phyloP scores from a whole-genome alignment of 305 asterid genomes.

The Fraxinus paxiana region DNA sequence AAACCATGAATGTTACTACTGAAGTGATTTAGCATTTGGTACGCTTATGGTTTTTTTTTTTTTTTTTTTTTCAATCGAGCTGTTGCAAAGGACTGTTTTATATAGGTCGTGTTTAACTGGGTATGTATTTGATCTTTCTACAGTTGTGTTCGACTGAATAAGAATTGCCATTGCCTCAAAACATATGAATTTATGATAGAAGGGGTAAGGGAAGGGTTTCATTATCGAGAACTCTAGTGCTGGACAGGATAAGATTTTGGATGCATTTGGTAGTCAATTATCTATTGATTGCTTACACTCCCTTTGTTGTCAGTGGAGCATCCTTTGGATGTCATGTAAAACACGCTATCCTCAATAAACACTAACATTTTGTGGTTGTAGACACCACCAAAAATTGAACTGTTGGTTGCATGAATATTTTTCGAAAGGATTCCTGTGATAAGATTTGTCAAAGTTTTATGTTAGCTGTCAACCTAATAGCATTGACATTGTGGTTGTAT shows the following conservation, averaged over 20 bases:
- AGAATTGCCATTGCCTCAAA: constrained; percentile 7
- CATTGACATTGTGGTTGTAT: neutral
- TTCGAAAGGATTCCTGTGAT: neutral
- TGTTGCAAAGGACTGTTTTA: neutral
- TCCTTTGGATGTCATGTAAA: neutral
- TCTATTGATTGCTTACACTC: neutral
- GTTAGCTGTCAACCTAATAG: neutral
- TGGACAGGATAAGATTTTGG: neutral
- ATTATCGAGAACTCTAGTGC: neutral
- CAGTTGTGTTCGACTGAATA: neutral
- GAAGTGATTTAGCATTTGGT: neutral
- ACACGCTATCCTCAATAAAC: neutral
- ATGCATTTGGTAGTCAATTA: neutral
- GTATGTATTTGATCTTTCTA: neutral
- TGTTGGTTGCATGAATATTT: neutral
- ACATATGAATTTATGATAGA: neutral
- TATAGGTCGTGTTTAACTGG: neutral
- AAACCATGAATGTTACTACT: neutral
- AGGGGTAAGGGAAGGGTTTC: neutral
- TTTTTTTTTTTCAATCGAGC: neutral
- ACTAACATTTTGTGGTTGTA: neutral
- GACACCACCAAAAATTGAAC: neutral
- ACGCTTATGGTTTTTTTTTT: constrained; percentile 1
- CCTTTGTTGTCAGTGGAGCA: neutral
- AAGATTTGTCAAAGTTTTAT: neutral